Conservation (phyloP, 345 rosid genomes). For the Populus alba region DNA sequence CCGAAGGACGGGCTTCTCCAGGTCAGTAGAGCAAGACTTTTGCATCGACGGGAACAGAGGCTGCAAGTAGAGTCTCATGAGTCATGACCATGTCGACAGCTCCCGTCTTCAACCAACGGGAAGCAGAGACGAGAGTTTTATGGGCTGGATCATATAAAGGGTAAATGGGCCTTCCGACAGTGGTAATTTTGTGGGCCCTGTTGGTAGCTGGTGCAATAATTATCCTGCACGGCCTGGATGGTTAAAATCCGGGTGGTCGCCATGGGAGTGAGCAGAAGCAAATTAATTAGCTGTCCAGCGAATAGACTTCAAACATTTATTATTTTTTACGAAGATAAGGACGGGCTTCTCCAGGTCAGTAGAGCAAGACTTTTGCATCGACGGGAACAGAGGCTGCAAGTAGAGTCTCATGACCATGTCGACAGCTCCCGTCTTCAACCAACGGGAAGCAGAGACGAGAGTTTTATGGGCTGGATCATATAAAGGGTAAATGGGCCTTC, state of each 20-base stretch:
- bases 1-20: neutral
- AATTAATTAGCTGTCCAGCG: neutral
- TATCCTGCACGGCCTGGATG: neutral
- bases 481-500: neutral
- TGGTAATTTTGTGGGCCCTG: neutral
- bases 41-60: neutral
- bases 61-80: neutral
- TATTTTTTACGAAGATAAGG: too few relatives aligned
- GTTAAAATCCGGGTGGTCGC: neutral
- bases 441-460: neutral
- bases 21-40: neutral
- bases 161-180: neutral
- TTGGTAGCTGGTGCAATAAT: neutral
- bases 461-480: neutral
- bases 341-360: neutral
- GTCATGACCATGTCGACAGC: neutral
- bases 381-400: neutral
- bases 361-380: neutral
- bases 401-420: neutral
- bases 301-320: neutral
- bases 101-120: neutral
- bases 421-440: neutral
- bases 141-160: neutral
- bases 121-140: neutral
- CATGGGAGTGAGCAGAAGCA: neutral